Base-by-base conservation (phyloP, 805 yeast genomes). In the Nakazawaea anatomiae region DNA sequence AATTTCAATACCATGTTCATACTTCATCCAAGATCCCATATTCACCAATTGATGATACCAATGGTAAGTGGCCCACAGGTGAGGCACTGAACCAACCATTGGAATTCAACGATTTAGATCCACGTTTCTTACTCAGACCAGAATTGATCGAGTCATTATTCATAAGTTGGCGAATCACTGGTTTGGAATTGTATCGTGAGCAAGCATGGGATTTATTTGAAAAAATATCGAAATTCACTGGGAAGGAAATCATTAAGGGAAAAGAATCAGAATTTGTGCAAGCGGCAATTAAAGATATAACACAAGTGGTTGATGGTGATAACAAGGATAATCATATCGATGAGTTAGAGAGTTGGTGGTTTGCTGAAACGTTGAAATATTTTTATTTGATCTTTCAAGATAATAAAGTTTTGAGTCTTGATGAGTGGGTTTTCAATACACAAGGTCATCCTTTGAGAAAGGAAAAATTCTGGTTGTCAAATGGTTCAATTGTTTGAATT, bases 131-230 rank as follows among this genome's bases (percentile, higher is more conserved):
- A n/a, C 62, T 83, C 27, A 70, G 85, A 27, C 85, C 88, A 0
- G 84, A 82, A 58, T 75, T 82, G 18, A 73, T 83, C 43, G 87
- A 83, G 59, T 77, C 86, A 0, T 70, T 84, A 4, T 78, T 78
- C 56, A 74, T 77, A 58, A 66, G 82, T 66, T 82, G 78, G 56
- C 69, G 87, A 52, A 70, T 80, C 47, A 82, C 87, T 0, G 85
- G 85, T 5, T 84, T 83, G 52, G 57, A 69, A 1, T 66, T 67
- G 55, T 83, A 86, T 79, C 75, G 83, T 53, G 72, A 73, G 2
- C 67, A 73, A 56, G 87, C 85, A 1, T 71, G 77, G 74, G 63
- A 65, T 49, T 68, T 78, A 69, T 74, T 79, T 60, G 58, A 68
- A 42, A 66, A 67, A 32, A 58, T 72, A 46, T 57, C 61, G n/a